phyloP scores from a whole-genome alignment of 352 stramenopile genomes.

The Globisporangium camurandrum region DNA sequence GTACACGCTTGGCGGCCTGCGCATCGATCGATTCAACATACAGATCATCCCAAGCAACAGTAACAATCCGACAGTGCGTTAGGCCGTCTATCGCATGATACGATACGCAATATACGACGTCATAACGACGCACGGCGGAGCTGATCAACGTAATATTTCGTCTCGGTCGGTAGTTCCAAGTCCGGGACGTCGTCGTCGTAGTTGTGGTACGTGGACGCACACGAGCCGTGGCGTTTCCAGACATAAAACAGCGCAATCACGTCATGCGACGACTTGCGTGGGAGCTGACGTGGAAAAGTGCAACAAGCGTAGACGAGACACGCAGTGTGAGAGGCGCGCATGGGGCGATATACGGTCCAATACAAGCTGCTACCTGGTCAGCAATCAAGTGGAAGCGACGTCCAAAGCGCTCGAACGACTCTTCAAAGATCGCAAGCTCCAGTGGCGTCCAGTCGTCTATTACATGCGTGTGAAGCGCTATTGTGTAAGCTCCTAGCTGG shows the following conservation, averaged over 20 bases:
- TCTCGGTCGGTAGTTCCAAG: conserved; percentile 44
- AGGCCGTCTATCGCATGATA: background rate
- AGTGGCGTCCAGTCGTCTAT: conserved; percentile 69
- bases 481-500: too few species aligned
- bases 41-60: background rate
- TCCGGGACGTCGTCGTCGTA: conserved; percentile 42
- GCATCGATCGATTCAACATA: too few species aligned
- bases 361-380: conserved; percentile 60
- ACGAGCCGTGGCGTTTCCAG: conserved; percentile 77
- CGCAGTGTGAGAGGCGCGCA: background rate
- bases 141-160: conserved; percentile 47
- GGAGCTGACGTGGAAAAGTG: conserved; percentile 25
- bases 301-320: background rate
- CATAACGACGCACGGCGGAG: conserved; percentile 47
- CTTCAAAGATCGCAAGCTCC: conserved; percentile 74
- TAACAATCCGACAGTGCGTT: background rate
- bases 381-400: conserved; percentile 77
- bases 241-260: conserved; percentile 81
- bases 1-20: conserved; percentile 60
- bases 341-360: too few species aligned
- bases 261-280: conserved; percentile 52
- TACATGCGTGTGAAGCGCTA: conserved; percentile 2
- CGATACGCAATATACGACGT: background rate
- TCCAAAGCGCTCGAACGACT: conserved; percentile 62
- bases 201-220: conserved; percentile 27